Percentiles rank a stretch among this genome's conserved stretches.
Evolutionary conservation across 2,329 filamentous ascomycete genomes (phyloP).

Genomic region (Cryphonectria nitschkei): DNA sequence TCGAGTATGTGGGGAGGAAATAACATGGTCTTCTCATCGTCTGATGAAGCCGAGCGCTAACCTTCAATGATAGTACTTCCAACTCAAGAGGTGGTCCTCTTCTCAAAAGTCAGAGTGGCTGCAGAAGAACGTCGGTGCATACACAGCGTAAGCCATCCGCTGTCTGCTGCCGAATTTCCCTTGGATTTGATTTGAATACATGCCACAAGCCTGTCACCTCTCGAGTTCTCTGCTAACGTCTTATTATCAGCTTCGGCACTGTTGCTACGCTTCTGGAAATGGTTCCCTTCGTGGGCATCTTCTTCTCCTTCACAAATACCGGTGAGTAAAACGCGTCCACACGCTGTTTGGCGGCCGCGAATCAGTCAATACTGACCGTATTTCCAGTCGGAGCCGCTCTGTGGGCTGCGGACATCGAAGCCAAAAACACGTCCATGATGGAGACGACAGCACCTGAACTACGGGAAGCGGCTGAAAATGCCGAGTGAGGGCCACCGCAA

Average conservation of each 20-base stretch:
- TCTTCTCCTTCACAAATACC: conserved; percentile 89
- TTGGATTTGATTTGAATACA: background rate
- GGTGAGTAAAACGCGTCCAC: conserved; percentile 45
- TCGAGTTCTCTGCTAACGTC: conserved; percentile 5
- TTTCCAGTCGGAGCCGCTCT: conserved; percentile 78
- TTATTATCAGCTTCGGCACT: conserved; percentile 64
- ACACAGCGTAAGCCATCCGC: conserved; percentile 69
- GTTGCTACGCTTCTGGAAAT: conserved; percentile 82
- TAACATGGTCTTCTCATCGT: conserved; percentile 19
- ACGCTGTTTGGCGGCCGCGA: background rate
- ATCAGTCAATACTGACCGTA: conserved; percentile 5
- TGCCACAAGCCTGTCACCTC: background rate
- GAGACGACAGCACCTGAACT: conserved; percentile 54
- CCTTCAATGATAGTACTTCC: conserved; percentile 75
- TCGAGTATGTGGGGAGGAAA: conserved; percentile 47
- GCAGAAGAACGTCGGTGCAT: conserved; percentile 70
- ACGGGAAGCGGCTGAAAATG: conserved; percentile 53
- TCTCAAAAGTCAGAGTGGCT: conserved; percentile 71
- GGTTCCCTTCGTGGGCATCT: conserved; percentile 78
- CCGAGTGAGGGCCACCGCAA: conserved; percentile 42
- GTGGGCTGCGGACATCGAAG: conserved; percentile 89
- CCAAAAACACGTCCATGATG: conserved; percentile 53
- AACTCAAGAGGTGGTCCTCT: conserved; percentile 81
- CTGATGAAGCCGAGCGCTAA: conserved; percentile 46
- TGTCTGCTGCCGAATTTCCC: background rate